Evolutionary conservation across 768 basidiomycete genomes (phyloP).

Genomic region (Russula compacta): DNA sequence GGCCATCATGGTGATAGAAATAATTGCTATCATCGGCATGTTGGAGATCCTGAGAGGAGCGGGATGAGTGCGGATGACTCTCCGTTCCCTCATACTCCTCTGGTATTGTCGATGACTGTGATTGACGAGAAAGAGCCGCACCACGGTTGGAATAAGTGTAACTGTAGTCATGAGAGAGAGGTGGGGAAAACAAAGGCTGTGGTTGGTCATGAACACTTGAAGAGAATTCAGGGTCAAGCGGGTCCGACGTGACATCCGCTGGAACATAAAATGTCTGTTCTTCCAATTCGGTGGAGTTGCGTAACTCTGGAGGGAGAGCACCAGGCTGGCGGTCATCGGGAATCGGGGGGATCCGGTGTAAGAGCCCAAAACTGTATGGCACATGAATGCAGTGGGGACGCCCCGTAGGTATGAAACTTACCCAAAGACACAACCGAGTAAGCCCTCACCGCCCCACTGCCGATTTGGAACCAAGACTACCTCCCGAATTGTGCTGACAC

Average conservation of each 20-base stretch:
- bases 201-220: constrained; percentile 21
- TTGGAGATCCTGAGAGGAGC: constrained; percentile 13
- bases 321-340: constrained; percentile 50
- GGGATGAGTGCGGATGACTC: constrained; percentile 12
- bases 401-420: constrained; percentile 31
- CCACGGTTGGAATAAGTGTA: constrained; percentile 19
- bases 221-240: constrained; percentile 24
- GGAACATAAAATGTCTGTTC: constrained; percentile 67
- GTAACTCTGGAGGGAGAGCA: constrained; percentile 47
- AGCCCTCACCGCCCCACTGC: constrained; percentile 95
- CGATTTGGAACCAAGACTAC: constrained; percentile 93
- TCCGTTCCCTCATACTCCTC: constrained; percentile 16
- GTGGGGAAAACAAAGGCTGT: constrained; percentile 18
- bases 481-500: constrained; percentile 72
- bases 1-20: constrained; percentile 5
- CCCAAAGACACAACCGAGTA: constrained; percentile 95
- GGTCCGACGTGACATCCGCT: constrained; percentile 52
- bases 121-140: constrained; percentile 3
- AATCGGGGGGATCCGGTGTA: constrained; percentile 88
- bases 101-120: constrained; percentile 13
- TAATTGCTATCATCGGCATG: not conserved
- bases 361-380: constrained; percentile 63
- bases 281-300: constrained; percentile 43
- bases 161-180: constrained; percentile 17
- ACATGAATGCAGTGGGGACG: not conserved